Percentiles rank a stretch among this genome's conserved stretches.
Conservation (phyloP, 2,329 filamentous ascomycete genomes). For the Aspergillus ruber region DNA sequence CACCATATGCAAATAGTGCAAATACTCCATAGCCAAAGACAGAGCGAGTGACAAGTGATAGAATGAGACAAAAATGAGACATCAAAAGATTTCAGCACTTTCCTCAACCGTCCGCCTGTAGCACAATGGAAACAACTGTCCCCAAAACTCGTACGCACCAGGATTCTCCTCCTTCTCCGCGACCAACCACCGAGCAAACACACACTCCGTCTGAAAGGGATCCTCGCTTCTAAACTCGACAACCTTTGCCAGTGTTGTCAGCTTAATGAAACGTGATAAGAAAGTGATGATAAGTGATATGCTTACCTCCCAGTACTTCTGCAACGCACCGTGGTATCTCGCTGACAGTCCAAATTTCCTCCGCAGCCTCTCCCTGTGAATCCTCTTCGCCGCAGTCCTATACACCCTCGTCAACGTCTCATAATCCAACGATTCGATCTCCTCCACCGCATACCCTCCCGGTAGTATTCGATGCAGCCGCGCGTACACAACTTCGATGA, state of each 20-base stretch:
- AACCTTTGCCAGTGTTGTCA: conserved; percentile 12
- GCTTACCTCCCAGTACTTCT: conserved; percentile 24
- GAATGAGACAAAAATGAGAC: background rate
- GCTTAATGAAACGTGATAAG: background rate
- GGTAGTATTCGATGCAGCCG: conserved; percentile 17
- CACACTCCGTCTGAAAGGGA: conserved; percentile 21
- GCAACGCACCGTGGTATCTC: conserved; percentile 20
- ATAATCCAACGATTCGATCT: conserved; percentile 9
- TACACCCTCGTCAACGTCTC: conserved; percentile 19
- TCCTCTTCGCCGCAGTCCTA: conserved; percentile 17
- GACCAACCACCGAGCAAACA: conserved; percentile 28
- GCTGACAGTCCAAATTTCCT: conserved; percentile 19
- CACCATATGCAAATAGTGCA: background rate
- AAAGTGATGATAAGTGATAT: background rate
- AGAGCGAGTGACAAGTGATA: background rate
- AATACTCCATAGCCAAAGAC: no score
- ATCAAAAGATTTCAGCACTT: conserved; percentile 20
- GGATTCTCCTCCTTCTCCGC: conserved; percentile 17
- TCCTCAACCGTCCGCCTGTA: conserved; percentile 24
- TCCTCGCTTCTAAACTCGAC: conserved; percentile 23
- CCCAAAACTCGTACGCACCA: conserved; percentile 25
- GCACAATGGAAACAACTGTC: conserved; percentile 26
- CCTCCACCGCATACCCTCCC: conserved; percentile 13
- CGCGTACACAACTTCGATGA: conserved; percentile 26
- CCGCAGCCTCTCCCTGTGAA: conserved; percentile 16